Evolutionary conservation across 2,329 filamentous ascomycete genomes (phyloP).

Genomic region (Colletotrichum shisoi): DNA sequence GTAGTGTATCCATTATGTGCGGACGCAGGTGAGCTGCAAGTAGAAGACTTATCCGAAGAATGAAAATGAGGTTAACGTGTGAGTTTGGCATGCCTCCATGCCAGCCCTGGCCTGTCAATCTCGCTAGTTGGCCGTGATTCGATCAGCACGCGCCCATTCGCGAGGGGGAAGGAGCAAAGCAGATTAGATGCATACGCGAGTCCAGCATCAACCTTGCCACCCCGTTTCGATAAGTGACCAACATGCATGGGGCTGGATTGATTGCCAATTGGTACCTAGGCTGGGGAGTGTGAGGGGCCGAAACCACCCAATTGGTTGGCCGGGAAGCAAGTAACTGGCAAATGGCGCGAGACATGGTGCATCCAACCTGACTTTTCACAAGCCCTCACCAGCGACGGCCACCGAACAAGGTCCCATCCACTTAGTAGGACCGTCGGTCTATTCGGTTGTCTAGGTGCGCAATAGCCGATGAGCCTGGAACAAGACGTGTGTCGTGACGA

Average conservation of each 20-base stretch:
- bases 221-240: not conserved
- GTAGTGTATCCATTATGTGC: too few relatives aligned
- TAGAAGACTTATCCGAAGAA: not conserved
- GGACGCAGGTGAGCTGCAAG: not conserved
- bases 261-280: not conserved
- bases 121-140: constrained; percentile 27
- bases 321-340: constrained; percentile 12
- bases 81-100: constrained; percentile 23
- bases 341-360: constrained; percentile 13
- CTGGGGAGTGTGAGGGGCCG: too few relatives aligned
- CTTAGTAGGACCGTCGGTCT: not conserved
- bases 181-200: constrained; percentile 8
- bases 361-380: not conserved
- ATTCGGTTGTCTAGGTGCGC: constrained; percentile 24
- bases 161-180: constrained; percentile 2
- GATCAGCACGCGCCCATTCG: constrained; percentile 21
- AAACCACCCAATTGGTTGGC: constrained; percentile 5
- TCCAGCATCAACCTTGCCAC: constrained; percentile 29
- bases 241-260: constrained; percentile 4
- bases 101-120: constrained; percentile 30
- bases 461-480: constrained; percentile 18
- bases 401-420: constrained; percentile 2
- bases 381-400: constrained; percentile 15
- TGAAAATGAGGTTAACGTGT: constrained; percentile 2
- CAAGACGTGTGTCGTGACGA: constrained; percentile 23